Evolutionary conservation across 78 protist genomes (phyloP).

Genomic region (Dictyostelium brefeldianum): DNA sequence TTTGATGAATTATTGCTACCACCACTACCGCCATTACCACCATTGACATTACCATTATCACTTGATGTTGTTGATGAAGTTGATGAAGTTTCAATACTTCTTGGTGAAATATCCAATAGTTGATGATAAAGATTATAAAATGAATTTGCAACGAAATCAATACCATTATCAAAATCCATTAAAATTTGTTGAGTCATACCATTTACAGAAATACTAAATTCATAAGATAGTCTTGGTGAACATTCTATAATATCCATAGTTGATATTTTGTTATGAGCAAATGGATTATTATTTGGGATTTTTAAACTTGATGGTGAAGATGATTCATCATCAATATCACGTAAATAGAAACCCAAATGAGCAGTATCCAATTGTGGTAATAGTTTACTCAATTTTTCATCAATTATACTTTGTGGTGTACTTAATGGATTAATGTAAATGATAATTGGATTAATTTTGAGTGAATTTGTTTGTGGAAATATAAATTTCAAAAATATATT

Average conservation of each 20-base stretch:
- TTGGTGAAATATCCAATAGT: not conserved
- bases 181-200: not conserved
- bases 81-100: not conserved
- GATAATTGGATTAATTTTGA: slow-evolving; percentile 20
- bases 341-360: slow-evolving; percentile 39
- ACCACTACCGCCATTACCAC: not conserved
- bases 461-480: not conserved
- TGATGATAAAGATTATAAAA: not conserved
- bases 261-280: slow-evolving; percentile 42
- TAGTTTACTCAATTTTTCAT: slow-evolving; percentile 22
- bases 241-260: slow-evolving; percentile 70
- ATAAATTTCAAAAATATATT: not conserved
- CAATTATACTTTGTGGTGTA: slow-evolving; percentile 30
- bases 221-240: slow-evolving; percentile 24
- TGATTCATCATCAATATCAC: slow-evolving; percentile 18
- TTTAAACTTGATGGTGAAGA: not conserved
- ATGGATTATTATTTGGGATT: slow-evolving; percentile 21
- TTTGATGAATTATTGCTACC: not conserved
- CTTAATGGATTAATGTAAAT: slow-evolving; percentile 13
- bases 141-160: slow-evolving; percentile 19
- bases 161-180: slow-evolving; percentile 15
- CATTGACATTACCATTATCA: not conserved
- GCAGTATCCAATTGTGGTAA: slow-evolving; percentile 30
- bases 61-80: not conserved
- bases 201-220: slow-evolving; percentile 1